Base-by-base conservation (phyloP, 805 yeast species). In the Schwanniomyces polymorphus region DNA sequence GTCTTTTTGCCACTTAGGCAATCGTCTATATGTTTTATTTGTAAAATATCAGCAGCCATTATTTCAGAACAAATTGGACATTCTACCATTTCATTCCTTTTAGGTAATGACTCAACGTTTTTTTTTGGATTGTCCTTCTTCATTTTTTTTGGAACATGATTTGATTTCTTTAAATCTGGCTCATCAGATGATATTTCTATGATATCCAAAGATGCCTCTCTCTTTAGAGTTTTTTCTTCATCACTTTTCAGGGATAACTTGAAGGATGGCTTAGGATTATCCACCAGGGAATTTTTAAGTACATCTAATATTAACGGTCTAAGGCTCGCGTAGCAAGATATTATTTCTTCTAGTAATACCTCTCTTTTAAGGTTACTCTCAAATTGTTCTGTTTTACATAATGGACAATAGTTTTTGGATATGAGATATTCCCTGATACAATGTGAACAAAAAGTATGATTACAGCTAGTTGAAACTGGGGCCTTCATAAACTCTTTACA, bases 371-470 rank as follows among this genome's bases (percentile, higher is more conserved):
- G 65, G 53, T 80, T 79, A 42, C 91, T 82, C 50, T 88, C 91
- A 58, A 82, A 79, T 27, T 85, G 79, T 54, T 84, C 88, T 23
- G 78, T 74, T 21, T 85, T 76, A 63, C 97, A 91, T 43, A 88
- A 66, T 0, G 97, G 97, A 59, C 97, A 91, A 48, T 76, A 70
- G 16, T 79, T 76, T 27, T 78, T 80, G 33, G 65, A 65, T n/a
- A 81, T 69, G 34, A 91, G 66, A 52, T 85, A 81, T 51, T 86
- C 80, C 48, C 97, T 74, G 26, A 91, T 87, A 63, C 98, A 91
- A 11, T 84, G 75, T 0, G 96, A 88, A 65, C 98, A 91, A 63
- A 90, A 91, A 0, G 91, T 84, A 63, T 91, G 97, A 31, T 88
- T 85, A 70, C 98, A 91, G 2, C 85, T 78, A 0, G 97, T 88